These are phyloP conservation scores for Populus deltoides DNA, from an alignment of 345 rosid genomes.

Conservation along the genomic window DNA sequence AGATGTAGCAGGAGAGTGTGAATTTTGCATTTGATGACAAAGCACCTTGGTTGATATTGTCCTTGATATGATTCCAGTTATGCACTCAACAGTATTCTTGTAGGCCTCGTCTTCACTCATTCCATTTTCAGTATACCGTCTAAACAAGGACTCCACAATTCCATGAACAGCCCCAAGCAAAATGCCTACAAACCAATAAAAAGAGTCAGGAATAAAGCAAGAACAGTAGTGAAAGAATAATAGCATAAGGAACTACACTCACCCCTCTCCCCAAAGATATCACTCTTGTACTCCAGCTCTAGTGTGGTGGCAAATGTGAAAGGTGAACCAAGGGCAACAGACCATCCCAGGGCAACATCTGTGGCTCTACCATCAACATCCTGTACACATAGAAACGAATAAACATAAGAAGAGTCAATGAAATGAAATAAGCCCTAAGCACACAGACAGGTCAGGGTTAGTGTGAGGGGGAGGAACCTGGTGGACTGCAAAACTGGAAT, in stretches of 20 bases:
- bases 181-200: conserved; percentile 46
- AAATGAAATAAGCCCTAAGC: not conserved
- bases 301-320: conserved; percentile 88
- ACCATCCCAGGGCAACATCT: conserved; percentile 88
- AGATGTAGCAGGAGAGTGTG: not conserved
- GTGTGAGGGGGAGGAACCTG: conserved; percentile 39
- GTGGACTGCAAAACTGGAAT: conserved; percentile 87
- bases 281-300: conserved; percentile 94
- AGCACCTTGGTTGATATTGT: conserved; percentile 76
- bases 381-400: conserved; percentile 29
- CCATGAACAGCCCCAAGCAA: conserved; percentile 95
- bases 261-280: conserved; percentile 94
- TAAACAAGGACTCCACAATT: conserved; percentile 76
- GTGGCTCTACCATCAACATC: conserved; percentile 95
- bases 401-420: not conserved
- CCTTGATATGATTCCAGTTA: conserved; percentile 72
- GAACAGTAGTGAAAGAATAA: not conserved
- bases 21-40: not conserved
- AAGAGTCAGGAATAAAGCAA: conserved; percentile 1
- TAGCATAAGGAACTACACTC: conserved; percentile 5
- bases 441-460: not conserved
- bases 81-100: conserved; percentile 86
- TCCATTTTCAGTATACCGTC: conserved; percentile 81
- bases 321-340: conserved; percentile 91
- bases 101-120: conserved; percentile 79